Conservation (phyloP, 2,329 filamentous ascomycete genomes). For the Talaromyces sp. region DNA sequence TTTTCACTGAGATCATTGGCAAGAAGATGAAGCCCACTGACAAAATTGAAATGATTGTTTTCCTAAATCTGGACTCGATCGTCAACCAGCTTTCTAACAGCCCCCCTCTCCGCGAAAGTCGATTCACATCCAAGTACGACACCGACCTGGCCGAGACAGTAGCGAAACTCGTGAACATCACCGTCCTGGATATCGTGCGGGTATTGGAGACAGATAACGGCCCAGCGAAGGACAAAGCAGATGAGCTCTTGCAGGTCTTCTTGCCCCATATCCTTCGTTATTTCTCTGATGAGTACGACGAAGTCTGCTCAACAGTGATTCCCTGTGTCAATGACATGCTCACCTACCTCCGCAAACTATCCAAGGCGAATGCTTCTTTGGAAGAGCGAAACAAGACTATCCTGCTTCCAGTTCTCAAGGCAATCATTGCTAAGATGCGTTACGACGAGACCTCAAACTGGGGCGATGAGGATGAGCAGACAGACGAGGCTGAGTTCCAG, state of each 20-base stretch:
- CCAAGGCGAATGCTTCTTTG: slow-evolving; percentile 64
- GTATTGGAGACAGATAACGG: slow-evolving; percentile 71
- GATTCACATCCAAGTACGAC: slow-evolving; percentile 85
- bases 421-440: slow-evolving; percentile 93
- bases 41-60: slow-evolving; percentile 91
- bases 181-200: slow-evolving; percentile 81
- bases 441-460: slow-evolving; percentile 93
- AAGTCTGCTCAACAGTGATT: slow-evolving; percentile 95
- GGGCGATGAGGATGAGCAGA: slow-evolving; percentile 92
- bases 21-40: slow-evolving; percentile 97
- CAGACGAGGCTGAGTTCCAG: slow-evolving; percentile 95
- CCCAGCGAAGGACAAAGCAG: slow-evolving; percentile 71
- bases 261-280: slow-evolving; percentile 86
- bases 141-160: slow-evolving; percentile 94
- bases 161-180: slow-evolving; percentile 91
- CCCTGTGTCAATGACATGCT: slow-evolving; percentile 90
- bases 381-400: slow-evolving; percentile 76
- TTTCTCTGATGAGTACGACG: slow-evolving; percentile 97
- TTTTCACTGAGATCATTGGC: slow-evolving; percentile 90
- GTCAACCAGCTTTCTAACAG: slow-evolving; percentile 83
- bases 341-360: slow-evolving; percentile 82
- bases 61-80: slow-evolving; percentile 84
- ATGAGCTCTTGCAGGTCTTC: slow-evolving; percentile 77
- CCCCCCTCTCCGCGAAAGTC: slow-evolving; percentile 75
- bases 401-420: slow-evolving; percentile 84